Conservation (phyloP, 495 filamentous ascomycete species). For the Penicillium coprophilum region DNA sequence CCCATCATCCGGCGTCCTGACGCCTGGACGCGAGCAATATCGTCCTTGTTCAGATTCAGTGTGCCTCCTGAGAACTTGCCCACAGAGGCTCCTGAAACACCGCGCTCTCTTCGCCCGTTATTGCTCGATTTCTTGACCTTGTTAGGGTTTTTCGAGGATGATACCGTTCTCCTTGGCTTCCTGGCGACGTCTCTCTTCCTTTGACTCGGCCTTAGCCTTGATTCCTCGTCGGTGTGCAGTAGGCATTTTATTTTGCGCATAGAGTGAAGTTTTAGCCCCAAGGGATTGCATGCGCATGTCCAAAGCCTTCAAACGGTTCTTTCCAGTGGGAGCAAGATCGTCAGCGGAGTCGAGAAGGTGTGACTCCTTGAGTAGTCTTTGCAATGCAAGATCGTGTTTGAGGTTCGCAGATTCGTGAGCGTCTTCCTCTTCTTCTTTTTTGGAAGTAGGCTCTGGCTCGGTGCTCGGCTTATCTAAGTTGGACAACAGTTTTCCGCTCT, state of each 20-base stretch:
- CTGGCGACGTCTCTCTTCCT: constrained; percentile 67
- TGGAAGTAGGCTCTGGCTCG: constrained; percentile 34
- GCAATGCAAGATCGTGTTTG: constrained; percentile 89
- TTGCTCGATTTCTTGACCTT: constrained; percentile 42
- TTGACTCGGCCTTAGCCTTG: constrained; percentile 55
- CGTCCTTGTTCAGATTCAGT: constrained; percentile 73
- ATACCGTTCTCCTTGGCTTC: constrained; percentile 91
- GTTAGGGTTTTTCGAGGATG: constrained; percentile 71
- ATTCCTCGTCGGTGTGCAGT: constrained; percentile 79
- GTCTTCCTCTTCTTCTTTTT: constrained; percentile 49
- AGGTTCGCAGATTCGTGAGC: constrained; percentile 61
- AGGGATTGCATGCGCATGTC: constrained; percentile 80
- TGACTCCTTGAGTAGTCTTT: constrained; percentile 85
- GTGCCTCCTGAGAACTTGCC: constrained; percentile 79
- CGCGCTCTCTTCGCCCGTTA: constrained; percentile 56
- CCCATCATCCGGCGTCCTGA: constrained; percentile 41
- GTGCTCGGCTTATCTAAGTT: constrained; percentile 34
- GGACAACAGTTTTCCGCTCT: constrained; percentile 53
- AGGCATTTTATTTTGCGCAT: constrained; percentile 79
- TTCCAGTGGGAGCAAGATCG: constrained; percentile 62
- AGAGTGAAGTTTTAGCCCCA: constrained; percentile 72
- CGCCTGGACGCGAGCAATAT: constrained; percentile 63
- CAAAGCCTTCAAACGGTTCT: constrained; percentile 69
- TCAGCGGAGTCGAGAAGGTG: constrained; percentile 75
- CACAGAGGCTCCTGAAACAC: constrained; percentile 70